phyloP scores from a whole-genome alignment of 1,284 basidiomycete genomes.

The Ustilago lituana region DNA sequence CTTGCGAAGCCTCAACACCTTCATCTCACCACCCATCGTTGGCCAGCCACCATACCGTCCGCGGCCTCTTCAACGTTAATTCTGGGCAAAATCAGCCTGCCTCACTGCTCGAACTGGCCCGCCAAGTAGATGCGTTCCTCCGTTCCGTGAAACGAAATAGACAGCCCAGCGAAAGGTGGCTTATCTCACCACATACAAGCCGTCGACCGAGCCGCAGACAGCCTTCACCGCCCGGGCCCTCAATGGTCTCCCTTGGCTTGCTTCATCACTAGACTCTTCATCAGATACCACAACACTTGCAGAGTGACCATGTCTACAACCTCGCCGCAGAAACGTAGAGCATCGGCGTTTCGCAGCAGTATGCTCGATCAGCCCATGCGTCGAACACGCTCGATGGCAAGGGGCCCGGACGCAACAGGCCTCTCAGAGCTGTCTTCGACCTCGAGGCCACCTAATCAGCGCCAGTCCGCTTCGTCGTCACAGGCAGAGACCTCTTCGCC shows the following conservation, averaged over 20 bases:
- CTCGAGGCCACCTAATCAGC: neutral
- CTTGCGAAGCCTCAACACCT: neutral
- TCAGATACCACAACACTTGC: too few relatives aligned
- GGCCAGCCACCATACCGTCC: too few relatives aligned
- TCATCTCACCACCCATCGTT: constrained; percentile 10
- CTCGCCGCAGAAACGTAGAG: constrained; percentile 42
- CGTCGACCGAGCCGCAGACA: too few relatives aligned
- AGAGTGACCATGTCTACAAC: constrained; percentile 45
- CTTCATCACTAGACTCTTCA: too few relatives aligned
- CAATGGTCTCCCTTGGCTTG: too few relatives aligned
- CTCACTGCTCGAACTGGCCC: too few relatives aligned
- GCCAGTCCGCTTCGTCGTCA: constrained; percentile 6
- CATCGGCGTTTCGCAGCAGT: constrained; percentile 8
- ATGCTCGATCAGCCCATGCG: constrained; percentile 42
- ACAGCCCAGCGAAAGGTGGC: too few relatives aligned
- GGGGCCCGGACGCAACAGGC: constrained; percentile 26
- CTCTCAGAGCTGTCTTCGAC: constrained; percentile 9
- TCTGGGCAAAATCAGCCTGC: neutral
- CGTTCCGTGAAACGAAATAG: too few relatives aligned
- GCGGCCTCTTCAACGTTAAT: neutral
- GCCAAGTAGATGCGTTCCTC: too few relatives aligned
- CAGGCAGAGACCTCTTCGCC: constrained; percentile 11
- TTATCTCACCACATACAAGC: too few relatives aligned
- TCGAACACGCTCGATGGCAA: constrained; percentile 46
- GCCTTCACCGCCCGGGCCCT: too few relatives aligned